These are phyloP conservation scores for Carex sylvatica DNA, from an alignment of 202 grass and related monocot species.

Conservation along the genomic window DNA sequence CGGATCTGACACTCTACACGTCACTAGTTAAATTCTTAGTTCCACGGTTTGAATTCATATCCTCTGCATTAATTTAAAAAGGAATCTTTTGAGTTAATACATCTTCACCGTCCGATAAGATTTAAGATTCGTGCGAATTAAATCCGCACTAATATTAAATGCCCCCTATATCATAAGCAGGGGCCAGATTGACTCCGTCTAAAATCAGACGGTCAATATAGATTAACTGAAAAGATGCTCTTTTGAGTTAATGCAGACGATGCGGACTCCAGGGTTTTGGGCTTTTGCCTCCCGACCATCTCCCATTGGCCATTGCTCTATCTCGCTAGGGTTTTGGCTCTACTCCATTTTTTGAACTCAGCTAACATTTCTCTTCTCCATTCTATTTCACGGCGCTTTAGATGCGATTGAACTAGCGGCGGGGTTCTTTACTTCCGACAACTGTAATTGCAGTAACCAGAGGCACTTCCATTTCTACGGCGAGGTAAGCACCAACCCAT, in stretches of 20 bases:
- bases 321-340: constrained; percentile 29
- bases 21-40: neutral
- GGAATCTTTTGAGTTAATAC: no score
- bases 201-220: no score
- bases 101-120: no score
- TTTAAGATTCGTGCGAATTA: no score
- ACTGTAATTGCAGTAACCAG: neutral
- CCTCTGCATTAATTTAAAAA: no score
- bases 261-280: constrained; percentile 7
- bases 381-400: neutral
- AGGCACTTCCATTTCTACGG: constrained; percentile 5
- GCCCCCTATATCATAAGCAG: no score
- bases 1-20: neutral
- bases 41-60: no score
- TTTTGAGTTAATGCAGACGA: no score
- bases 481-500: constrained; percentile 10
- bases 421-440: neutral
- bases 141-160: no score
- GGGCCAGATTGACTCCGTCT: no score
- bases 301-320: neutral
- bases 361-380: neutral
- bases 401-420: neutral
- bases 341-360: neutral
- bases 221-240: no score
- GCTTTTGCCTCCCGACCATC: neutral